Conservation (phyloP, 441 rosid species). For the Theobroma grandiflorum region DNA sequence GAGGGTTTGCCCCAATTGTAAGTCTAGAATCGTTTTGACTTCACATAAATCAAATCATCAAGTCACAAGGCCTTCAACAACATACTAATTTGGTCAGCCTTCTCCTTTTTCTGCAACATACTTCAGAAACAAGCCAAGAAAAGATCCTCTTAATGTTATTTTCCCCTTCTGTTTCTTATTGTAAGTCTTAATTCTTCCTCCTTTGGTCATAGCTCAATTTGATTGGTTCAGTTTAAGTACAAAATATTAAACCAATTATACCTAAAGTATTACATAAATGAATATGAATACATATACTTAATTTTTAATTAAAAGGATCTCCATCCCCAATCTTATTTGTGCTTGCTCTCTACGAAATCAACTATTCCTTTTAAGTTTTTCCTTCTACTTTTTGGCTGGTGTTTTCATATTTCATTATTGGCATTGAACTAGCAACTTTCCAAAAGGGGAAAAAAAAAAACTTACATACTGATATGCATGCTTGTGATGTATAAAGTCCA, state of each 20-base stretch:
- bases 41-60: background rate
- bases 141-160: background rate
- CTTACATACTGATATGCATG: background rate
- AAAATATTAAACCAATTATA: background rate
- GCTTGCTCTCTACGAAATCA: background rate
- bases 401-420: background rate
- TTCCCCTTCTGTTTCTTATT: background rate
- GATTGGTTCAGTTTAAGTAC: background rate
- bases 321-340: background rate
- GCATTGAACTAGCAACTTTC: background rate
- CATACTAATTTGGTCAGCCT: background rate
- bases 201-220: background rate
- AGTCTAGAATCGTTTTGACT: background rate
- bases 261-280: background rate
- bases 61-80: background rate
- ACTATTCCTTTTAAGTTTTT: no score
- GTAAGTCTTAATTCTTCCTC: background rate
- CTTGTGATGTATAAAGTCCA: background rate
- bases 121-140: background rate
- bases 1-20: background rate
- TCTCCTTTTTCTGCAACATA: background rate
- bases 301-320: background rate
- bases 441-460: background rate
- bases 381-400: background rate
- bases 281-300: background rate